Conservation (phyloP, 306 rosid genomes). For the Canavalia gladiata region DNA sequence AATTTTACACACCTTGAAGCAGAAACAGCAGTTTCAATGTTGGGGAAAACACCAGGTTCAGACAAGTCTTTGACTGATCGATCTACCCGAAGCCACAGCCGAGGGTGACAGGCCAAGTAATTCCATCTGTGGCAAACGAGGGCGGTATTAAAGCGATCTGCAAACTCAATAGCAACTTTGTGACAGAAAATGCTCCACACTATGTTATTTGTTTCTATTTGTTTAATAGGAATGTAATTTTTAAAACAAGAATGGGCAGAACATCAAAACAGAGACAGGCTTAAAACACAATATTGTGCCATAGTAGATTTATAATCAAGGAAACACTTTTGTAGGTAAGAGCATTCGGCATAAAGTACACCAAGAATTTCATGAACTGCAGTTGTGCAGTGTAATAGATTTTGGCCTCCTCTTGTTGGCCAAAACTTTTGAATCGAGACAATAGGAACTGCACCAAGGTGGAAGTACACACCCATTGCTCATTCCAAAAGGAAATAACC, state of each 20-base stretch:
- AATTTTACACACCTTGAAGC: constrained; percentile 77
- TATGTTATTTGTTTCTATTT: constrained; percentile 19
- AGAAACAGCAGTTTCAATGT: constrained; percentile 82
- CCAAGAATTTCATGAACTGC: not conserved
- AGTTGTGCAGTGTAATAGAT: not conserved
- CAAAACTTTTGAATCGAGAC: not conserved
- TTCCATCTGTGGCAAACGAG: constrained; percentile 99
- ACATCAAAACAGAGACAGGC: not conserved
- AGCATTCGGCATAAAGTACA: constrained; percentile 1
- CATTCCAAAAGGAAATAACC: not conserved
- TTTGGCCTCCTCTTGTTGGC: not conserved
- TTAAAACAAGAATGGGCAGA: not conserved
- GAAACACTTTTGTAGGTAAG: not conserved
- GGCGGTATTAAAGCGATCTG: constrained; percentile 99
- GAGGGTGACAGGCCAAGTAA: constrained; percentile 96
- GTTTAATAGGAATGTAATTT: not conserved
- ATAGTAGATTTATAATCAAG: not conserved
- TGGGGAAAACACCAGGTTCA: constrained; percentile 84
- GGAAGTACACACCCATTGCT: not conserved
- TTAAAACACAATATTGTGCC: constrained; percentile 13
- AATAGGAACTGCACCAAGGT: not conserved
- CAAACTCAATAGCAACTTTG: constrained; percentile 84
- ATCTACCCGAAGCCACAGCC: constrained; percentile 94
- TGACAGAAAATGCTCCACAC: constrained; percentile 58
- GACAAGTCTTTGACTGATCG: constrained; percentile 72